phyloP scores from a whole-genome alignment of 164 flowering plant species.

The Aristolochia californica region DNA sequence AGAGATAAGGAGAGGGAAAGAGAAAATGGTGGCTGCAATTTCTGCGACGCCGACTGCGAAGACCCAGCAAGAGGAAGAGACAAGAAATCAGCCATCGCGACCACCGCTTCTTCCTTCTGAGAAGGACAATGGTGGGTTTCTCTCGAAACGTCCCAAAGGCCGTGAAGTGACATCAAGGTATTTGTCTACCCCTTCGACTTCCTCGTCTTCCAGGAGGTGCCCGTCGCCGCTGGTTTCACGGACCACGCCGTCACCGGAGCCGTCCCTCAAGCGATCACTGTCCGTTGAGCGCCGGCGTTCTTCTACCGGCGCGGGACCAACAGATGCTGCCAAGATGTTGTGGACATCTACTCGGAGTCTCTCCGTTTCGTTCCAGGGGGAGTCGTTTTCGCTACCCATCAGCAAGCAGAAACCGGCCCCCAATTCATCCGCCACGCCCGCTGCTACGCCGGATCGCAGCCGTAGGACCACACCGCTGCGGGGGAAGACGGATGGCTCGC shows the following conservation, averaged over 20 bases:
- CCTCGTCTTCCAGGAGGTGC: constrained; percentile 36
- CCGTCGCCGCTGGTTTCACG: constrained; percentile 46
- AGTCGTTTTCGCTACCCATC: constrained; percentile 75
- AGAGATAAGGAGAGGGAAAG: not conserved
- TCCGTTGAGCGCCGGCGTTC: constrained; percentile 68
- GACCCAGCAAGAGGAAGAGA: constrained; percentile 9
- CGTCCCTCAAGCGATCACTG: constrained; percentile 42
- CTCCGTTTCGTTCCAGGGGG: constrained; percentile 95
- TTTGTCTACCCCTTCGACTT: constrained; percentile 44
- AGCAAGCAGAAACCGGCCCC: constrained; percentile 54
- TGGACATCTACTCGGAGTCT: constrained; percentile 61
- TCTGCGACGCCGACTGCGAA: constrained; percentile 21
- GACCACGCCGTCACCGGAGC: constrained; percentile 12
- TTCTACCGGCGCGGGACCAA: constrained; percentile 21
- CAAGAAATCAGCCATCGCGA: constrained; percentile 13
- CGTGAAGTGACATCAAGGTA: constrained; percentile 65
- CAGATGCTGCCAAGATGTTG: constrained; percentile 40
- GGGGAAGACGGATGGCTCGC: constrained; percentile 30
- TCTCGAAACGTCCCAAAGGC: constrained; percentile 41
- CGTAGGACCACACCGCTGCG: constrained; percentile 66
- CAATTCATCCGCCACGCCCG: constrained; percentile 6
- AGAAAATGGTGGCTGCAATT: constrained; percentile 64
- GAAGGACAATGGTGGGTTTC: constrained; percentile 29
- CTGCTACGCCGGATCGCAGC: constrained; percentile 14
- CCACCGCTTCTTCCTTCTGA: constrained; percentile 49